phyloP scores from a whole-genome alignment of 306 rosid genomes.

The Cucurbita ficifolia region DNA sequence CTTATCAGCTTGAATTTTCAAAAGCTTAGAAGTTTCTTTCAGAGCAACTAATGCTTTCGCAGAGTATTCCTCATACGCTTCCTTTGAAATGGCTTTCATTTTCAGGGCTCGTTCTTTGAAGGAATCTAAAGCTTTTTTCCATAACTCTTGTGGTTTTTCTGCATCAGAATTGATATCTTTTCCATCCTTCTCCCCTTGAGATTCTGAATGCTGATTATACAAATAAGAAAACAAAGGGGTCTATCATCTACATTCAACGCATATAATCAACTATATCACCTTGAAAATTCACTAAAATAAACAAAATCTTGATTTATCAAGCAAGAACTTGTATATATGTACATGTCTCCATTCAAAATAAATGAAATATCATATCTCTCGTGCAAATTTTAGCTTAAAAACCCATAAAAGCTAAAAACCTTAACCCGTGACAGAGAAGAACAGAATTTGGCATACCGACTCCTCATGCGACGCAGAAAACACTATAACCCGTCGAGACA shows the following conservation, averaged over 20 bases:
- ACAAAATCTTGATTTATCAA: background rate
- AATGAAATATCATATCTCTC: background rate
- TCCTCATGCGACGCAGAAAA: slow-evolving; percentile 47
- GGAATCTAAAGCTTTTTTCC: slow-evolving; percentile 54
- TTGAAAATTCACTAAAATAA: background rate
- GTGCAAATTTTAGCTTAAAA: background rate
- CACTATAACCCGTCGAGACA: slow-evolving; percentile 22
- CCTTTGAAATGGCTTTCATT: slow-evolving; percentile 59
- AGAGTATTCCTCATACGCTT: slow-evolving; percentile 68
- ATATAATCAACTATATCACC: background rate
- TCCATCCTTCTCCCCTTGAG: slow-evolving; percentile 38
- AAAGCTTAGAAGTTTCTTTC: slow-evolving; percentile 51
- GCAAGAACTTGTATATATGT: background rate
- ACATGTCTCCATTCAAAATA: background rate
- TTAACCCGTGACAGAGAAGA: background rate
- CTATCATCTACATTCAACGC: background rate
- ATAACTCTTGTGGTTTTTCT: slow-evolving; percentile 64
- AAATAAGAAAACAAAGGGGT: background rate
- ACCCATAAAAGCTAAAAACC: no score
- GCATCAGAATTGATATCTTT: slow-evolving; percentile 19
- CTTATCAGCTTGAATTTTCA: slow-evolving; percentile 73
- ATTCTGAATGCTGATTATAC: slow-evolving; percentile 23
- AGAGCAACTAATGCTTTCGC: slow-evolving; percentile 55
- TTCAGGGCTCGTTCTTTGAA: slow-evolving; percentile 76
- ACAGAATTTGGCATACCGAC: slow-evolving; percentile 31